Percentiles rank a stretch among this genome's conserved stretches.
Conservation (phyloP, 225 moss, liverwort and hornwort species). For the Climacium dendroides region DNA sequence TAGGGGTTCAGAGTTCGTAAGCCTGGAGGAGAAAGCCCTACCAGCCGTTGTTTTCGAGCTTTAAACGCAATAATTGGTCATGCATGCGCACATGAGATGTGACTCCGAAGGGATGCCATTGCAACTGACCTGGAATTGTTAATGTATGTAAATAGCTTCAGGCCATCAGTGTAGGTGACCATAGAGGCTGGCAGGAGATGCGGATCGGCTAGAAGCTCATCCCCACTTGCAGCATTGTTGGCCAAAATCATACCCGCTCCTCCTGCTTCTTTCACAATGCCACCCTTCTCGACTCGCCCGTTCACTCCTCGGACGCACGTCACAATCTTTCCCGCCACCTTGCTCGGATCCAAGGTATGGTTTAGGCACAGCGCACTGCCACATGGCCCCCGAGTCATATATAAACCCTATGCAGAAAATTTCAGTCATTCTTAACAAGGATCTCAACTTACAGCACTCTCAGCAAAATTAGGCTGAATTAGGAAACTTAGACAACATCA, state of each 20-base stretch:
- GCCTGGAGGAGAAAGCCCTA: neutral
- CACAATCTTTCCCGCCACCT: conserved; percentile 67
- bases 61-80: neutral
- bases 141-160: conserved; percentile 24
- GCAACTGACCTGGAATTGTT: conserved; percentile 27
- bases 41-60: neutral
- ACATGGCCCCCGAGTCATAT: neutral
- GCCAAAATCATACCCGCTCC: conserved; percentile 54
- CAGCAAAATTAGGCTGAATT: neutral
- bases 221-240: conserved; percentile 43
- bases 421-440: neutral
- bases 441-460: neutral
- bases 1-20: neutral
- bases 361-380: conserved; percentile 45
- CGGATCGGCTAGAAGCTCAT: conserved; percentile 52
- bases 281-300: conserved; percentile 58
- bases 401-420: neutral
- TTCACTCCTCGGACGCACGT: conserved; percentile 48
- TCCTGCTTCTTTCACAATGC: conserved; percentile 42
- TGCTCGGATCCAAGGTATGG: conserved; percentile 37
- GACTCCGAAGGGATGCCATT: neutral
- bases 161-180: conserved; percentile 17
- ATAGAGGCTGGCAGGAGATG: conserved; percentile 64
- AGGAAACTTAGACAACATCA: neutral
- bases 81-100: neutral